These are phyloP conservation scores for Juglanconis sp. DNA, from an alignment of 2,329 filamentous ascomycete genomes.

Conservation along the genomic window DNA sequence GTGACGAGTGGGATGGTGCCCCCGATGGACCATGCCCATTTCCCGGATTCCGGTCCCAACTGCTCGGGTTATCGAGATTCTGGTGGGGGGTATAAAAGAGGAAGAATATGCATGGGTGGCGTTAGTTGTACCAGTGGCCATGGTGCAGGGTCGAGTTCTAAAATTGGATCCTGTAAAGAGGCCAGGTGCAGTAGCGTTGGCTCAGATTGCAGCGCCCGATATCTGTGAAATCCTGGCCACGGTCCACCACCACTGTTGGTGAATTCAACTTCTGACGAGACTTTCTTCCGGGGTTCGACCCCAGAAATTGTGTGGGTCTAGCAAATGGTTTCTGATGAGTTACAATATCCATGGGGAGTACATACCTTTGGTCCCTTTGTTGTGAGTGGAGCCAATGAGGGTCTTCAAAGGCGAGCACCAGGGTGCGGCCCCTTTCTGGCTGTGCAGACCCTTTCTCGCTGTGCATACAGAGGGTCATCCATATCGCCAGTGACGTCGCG, in stretches of 20 bases:
- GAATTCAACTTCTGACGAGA: background rate
- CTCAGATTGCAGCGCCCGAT: constrained; percentile 11
- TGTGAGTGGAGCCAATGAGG: background rate
- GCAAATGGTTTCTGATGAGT: background rate
- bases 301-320: background rate
- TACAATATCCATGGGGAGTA: background rate
- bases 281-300: background rate
- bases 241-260: background rate
- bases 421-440: too few species aligned
- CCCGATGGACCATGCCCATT: background rate
- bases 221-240: background rate
- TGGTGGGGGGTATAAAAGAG: background rate
- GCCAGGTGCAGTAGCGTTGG: constrained; percentile 17
- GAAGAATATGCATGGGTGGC: background rate
- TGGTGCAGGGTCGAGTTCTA: constrained; percentile 1
- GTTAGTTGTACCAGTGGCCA: background rate
- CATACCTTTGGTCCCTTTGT: background rate
- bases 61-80: constrained; percentile 6
- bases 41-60: background rate
- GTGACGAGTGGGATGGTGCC: background rate
- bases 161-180: constrained; percentile 10
- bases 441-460: too few species aligned
- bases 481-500: background rate
- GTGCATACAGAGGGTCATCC: background rate
- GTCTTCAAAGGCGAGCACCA: background rate